Evolutionary conservation across 495 filamentous ascomycete genomes (phyloP), one percentile per base, ranked within the genome.

Genomic region (Beverwykella pulmonaria): DNA sequence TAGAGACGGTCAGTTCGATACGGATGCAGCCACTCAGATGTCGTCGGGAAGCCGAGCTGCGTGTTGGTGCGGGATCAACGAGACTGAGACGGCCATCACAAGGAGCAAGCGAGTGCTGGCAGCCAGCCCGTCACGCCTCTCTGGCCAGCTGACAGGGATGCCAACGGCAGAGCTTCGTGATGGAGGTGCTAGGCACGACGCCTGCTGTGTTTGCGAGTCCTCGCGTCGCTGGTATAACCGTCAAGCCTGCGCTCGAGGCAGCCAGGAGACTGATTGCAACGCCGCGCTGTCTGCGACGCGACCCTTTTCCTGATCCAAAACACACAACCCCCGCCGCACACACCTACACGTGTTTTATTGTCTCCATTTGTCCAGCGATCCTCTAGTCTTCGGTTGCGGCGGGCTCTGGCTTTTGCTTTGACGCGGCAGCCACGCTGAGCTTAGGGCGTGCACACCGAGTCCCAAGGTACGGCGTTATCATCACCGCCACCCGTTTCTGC

Each of bases 401-500:
- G 12, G 30, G n/a, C n/a, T n/a, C 30, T 5, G 5, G 4, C 30
- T 34, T 3, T n/a, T 9, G 39, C 39, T 44, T 44, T 12, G 39
- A 44, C 39, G 39, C 39, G 39, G 39, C 39, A 44, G 8, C 39
- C 39, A 44, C 39, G 17, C 39, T 9, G 5, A 2, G 39, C 39
- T 14, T 44, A n/a, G 39, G 15, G 39, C 39, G 15, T 10, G 39
- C 39, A 14, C 15, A n/a, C 39, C 30, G 32, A 49, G 25, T n/a
- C 52, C 32, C 59, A 20, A 10, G 50, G 41, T 46, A 23, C 50
- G 62, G 68, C 64, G 53, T 67, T 68, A 48, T 50, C 19, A 67
- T 67, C 63, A 68, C 53, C 69, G 64, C 69, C 67, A 63, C 53
- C 26, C 47, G 60, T 39, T 32, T 39, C 58, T 53, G 55, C 59